Percentiles rank a stretch among this genome's conserved stretches.
phyloP scores from a whole-genome alignment of 441 rosid species.

The Viola pubescens region DNA sequence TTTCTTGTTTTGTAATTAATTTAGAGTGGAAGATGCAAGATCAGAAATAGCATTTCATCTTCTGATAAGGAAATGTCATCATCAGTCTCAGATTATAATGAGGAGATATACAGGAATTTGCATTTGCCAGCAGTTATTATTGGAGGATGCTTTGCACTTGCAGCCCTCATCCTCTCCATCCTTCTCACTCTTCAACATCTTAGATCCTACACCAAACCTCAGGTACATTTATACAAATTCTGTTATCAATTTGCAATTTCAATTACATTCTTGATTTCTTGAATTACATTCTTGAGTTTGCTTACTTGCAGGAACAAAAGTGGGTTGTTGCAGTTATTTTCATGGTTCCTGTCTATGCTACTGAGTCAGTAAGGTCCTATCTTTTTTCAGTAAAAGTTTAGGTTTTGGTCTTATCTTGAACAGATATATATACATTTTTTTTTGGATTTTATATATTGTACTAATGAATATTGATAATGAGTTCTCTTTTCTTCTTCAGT shows the following conservation, averaged over 20 bases:
- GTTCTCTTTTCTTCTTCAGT: slow-evolving; percentile 24
- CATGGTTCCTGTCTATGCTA: slow-evolving; percentile 89
- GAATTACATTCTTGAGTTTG: neutral
- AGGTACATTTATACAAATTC: slow-evolving; percentile 27
- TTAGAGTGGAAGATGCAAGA: neutral
- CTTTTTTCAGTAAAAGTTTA: neutral
- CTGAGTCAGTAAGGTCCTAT: slow-evolving; percentile 58
- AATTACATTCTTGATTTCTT: neutral
- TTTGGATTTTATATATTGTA: neutral
- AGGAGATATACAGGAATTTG: slow-evolving; percentile 33
- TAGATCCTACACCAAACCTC: slow-evolving; percentile 72
- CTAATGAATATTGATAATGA: neutral
- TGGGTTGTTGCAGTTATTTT: slow-evolving; percentile 73
- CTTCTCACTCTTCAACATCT: slow-evolving; percentile 64
- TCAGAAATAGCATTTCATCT: too few relatives aligned
- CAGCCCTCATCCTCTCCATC: slow-evolving; percentile 46
- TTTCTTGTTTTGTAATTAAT: neutral
- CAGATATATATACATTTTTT: neutral
- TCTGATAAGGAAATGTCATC: slow-evolving; percentile 7
- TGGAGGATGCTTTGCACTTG: slow-evolving; percentile 63
- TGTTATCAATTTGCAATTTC: neutral
- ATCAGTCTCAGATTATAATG: slow-evolving; percentile 11
- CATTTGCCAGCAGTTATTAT: slow-evolving; percentile 46
- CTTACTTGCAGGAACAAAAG: slow-evolving; percentile 65
- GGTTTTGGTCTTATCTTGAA: neutral